A percentile compares a stretch with the other conserved stretches of the same genome.
Evolutionary conservation across 176 grass and related monocot species (phyloP).

Genomic region (Musa itinerans): DNA sequence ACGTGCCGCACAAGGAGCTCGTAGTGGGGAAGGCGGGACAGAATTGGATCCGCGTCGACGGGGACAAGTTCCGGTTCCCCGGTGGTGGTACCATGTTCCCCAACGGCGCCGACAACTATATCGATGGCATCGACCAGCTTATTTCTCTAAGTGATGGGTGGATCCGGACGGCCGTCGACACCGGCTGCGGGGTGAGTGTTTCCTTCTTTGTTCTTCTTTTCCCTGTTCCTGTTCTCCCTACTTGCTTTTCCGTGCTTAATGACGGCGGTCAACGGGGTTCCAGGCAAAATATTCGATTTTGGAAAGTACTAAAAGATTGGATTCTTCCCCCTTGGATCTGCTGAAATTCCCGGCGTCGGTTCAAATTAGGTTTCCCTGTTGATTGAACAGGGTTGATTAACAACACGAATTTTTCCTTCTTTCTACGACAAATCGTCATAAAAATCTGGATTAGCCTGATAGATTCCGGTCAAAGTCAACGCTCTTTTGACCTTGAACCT

Average conservation of each 20-base stretch:
- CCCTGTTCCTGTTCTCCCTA: background rate
- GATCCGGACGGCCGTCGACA: conserved; percentile 58
- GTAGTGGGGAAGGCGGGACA: conserved; percentile 66
- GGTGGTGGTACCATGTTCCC: conserved; percentile 77
- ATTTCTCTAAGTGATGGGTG: conserved; percentile 47
- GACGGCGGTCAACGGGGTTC: background rate
- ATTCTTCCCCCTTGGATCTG: no score
- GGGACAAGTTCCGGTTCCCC: conserved; percentile 56
- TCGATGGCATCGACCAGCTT: conserved; percentile 47
- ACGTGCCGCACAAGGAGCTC: conserved; percentile 72
- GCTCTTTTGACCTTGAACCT: background rate
- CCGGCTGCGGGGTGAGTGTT: conserved; percentile 48
- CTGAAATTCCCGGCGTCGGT: no score
- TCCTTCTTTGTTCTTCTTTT: background rate
- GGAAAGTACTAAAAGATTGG: background rate
- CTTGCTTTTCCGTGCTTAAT: background rate
- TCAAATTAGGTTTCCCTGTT: no score
- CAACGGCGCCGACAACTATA: conserved; percentile 54
- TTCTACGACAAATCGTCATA: no score
- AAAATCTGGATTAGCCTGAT: background rate
- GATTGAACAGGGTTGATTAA: no score
- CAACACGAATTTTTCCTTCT: no score
- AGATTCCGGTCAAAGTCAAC: background rate
- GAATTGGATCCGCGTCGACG: conserved; percentile 77
- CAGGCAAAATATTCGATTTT: background rate